Conservation (phyloP, 768 basidiomycete species). For the Boletus reticuloceps region DNA sequence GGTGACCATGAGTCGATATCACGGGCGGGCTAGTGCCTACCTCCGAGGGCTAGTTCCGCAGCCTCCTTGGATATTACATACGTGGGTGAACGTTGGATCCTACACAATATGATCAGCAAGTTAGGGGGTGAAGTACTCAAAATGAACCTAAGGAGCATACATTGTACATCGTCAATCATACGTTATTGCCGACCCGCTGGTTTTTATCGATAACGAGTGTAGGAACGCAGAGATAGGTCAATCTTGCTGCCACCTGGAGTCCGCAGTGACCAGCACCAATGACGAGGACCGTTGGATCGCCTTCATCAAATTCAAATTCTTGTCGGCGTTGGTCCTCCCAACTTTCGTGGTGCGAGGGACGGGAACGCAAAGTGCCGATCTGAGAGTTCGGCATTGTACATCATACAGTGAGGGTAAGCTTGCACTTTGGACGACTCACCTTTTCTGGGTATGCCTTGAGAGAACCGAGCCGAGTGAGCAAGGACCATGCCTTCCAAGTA, state of each 20-base stretch:
- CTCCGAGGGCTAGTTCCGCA: constrained; percentile 3
- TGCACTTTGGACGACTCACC: constrained; percentile 10
- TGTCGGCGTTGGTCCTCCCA: constrained; percentile 48
- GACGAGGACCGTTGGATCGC: constrained; percentile 56
- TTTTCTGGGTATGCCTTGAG: constrained; percentile 53
- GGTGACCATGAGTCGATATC: background rate
- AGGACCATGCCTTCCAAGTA: constrained; percentile 56
- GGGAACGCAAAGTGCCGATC: constrained; percentile 40
- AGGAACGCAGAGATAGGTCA: constrained; percentile 53
- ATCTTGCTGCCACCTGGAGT: constrained; percentile 56
- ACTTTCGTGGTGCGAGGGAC: constrained; percentile 40
- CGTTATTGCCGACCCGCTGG: constrained; percentile 46
- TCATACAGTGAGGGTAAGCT: background rate
- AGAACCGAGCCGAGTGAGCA: constrained; percentile 58
- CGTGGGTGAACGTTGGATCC: constrained; percentile 31
- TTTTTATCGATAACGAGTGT: constrained; percentile 55
- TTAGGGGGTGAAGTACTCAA: constrained; percentile 23
- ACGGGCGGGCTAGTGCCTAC: constrained; percentile 1
- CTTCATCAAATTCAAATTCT: constrained; percentile 43
- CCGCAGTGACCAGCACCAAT: constrained; percentile 69
- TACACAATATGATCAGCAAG: background rate
- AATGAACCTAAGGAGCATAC: constrained; percentile 2
- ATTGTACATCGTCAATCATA: constrained; percentile 16
- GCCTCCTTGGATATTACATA: constrained; percentile 23
- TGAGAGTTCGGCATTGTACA: background rate